These are phyloP conservation scores for Diutina mesorugosa DNA, from an alignment of 1,139 yeast genomes.

Conservation along the genomic window DNA sequence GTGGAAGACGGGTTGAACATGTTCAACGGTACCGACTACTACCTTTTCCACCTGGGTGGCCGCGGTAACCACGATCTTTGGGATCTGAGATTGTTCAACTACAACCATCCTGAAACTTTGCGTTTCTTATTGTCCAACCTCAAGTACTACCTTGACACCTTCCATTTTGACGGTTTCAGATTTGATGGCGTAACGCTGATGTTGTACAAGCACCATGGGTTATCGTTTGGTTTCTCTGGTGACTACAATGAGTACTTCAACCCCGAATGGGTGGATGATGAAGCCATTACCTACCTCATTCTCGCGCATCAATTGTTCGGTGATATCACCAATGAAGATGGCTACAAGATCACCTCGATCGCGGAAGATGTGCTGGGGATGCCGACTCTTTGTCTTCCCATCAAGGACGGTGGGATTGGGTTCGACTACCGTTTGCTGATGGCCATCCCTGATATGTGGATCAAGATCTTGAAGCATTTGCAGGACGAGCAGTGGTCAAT, in stretches of 20 bases:
- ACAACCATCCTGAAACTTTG: constrained; percentile 81
- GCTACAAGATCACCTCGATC: constrained; percentile 53
- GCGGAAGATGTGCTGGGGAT: constrained; percentile 98
- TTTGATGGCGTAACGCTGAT: constrained; percentile 95
- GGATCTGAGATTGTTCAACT: constrained; percentile 91
- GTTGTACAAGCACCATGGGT: constrained; percentile 87
- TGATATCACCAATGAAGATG: constrained; percentile 24
- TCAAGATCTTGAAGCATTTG: constrained; percentile 74
- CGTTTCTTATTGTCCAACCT: constrained; percentile 81
- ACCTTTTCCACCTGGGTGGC: constrained; percentile 79
- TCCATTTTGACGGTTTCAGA: constrained; percentile 86
- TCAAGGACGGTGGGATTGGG: constrained; percentile 74
- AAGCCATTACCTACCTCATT: constrained; percentile 78
- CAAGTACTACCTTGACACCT: constrained; percentile 73
- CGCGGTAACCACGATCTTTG: constrained; percentile 85
- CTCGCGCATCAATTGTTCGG: constrained; percentile 70
- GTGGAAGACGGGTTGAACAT: constrained; percentile 86
- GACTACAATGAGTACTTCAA: constrained; percentile 87
- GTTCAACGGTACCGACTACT: constrained; percentile 94
- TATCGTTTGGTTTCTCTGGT: constrained; percentile 82
- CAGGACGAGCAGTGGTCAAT: constrained; percentile 88
- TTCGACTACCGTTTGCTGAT: constrained; percentile 88
- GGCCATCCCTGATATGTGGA: constrained; percentile 99
- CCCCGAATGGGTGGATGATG: constrained; percentile 70
- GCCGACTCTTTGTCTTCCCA: constrained; percentile 83